phyloP scores from a whole-genome alignment of 768 basidiomycete species.

The Kwoniella heveanensis region DNA sequence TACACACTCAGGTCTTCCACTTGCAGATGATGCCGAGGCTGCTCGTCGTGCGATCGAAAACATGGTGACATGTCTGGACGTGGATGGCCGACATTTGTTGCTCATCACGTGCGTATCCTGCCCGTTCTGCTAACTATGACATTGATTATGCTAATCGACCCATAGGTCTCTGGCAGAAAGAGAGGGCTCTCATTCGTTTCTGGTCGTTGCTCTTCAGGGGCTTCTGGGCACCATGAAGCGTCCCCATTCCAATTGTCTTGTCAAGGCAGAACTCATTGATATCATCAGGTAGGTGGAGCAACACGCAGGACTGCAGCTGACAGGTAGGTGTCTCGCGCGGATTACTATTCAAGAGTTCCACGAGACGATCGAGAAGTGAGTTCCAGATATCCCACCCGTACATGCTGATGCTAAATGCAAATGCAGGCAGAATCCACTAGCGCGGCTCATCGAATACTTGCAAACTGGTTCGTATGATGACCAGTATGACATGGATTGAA shows the following conservation, averaged over 20 bases:
- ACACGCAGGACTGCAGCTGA: background rate
- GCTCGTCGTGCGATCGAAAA: background rate
- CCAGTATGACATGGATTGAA: background rate
- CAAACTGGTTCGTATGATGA: background rate
- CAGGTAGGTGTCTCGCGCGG: background rate
- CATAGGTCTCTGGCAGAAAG: conserved; percentile 2
- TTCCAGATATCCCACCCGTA: too few relatives aligned
- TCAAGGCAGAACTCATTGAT: conserved; percentile 5
- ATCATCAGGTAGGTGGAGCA: conserved; percentile 6
- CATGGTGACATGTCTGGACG: background rate
- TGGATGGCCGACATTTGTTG: background rate
- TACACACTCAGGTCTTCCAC: background rate
- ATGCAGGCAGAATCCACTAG: background rate
- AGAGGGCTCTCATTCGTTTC: background rate
- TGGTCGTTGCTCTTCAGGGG: background rate
- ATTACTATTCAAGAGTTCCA: background rate
- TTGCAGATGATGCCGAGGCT: background rate
- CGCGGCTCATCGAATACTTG: background rate
- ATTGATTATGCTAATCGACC: too few relatives aligned
- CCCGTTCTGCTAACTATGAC: background rate
- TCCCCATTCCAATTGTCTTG: background rate
- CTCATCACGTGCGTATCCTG: conserved; percentile 5
- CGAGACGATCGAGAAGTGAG: background rate
- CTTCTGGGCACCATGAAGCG: background rate
- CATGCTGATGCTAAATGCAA: too few relatives aligned